Conservation (phyloP, 1,139 yeast genomes). For the Kurtzmaniella quercitrusa region DNA sequence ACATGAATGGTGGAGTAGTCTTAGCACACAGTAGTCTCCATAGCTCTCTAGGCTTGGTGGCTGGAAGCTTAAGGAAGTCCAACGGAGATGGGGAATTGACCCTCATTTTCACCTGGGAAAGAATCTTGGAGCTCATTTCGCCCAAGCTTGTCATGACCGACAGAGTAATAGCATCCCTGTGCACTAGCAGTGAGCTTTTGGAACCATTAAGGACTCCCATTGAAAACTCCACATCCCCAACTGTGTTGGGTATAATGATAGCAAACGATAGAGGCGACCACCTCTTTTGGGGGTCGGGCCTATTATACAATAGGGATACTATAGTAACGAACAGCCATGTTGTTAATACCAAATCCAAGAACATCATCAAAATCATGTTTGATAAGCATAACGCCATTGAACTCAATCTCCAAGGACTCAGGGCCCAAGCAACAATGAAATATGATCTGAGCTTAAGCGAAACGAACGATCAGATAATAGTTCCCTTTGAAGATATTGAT, state of each 20-base stretch:
- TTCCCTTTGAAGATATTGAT: slow-evolving; percentile 33
- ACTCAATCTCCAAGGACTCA: slow-evolving; percentile 1
- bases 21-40: background rate
- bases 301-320: slow-evolving; percentile 21
- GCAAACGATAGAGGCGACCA: slow-evolving; percentile 3
- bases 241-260: slow-evolving; percentile 12
- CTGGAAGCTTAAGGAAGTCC: slow-evolving; percentile 45
- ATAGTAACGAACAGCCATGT: slow-evolving; percentile 37
- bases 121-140: slow-evolving; percentile 12
- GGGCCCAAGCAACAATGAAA: slow-evolving; percentile 5
- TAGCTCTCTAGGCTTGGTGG: slow-evolving; percentile 46
- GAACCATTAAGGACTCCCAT: background rate
- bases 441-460: slow-evolving; percentile 5
- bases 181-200: background rate
- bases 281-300: slow-evolving; percentile 35
- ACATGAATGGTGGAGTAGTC: slow-evolving; percentile 61
- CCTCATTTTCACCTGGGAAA: slow-evolving; percentile 47
- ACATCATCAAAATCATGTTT: slow-evolving; percentile 8
- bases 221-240: background rate
- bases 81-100: slow-evolving; percentile 63
- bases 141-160: background rate
- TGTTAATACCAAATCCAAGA: slow-evolving; percentile 11
- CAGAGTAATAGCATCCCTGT: background rate
- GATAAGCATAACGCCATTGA: slow-evolving; percentile 1
- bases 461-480: slow-evolving; percentile 14